These are phyloP conservation scores for Trichaptum fuscoviolaceum DNA, from an alignment of 768 basidiomycete genomes.

Conservation along the genomic window DNA sequence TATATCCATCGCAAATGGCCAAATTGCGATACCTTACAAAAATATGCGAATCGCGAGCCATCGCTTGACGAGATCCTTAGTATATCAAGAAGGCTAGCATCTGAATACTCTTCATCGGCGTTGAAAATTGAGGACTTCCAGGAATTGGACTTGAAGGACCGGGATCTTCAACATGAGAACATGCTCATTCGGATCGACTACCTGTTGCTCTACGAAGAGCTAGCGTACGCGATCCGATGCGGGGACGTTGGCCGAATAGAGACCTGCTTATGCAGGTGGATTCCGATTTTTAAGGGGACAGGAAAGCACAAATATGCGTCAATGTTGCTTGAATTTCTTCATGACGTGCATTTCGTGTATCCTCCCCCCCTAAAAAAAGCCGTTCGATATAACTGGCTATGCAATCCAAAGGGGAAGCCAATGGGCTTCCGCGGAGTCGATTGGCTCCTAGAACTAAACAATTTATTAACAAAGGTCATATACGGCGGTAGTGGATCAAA, in stretches of 20 bases:
- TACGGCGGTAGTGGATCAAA: conserved; percentile 31
- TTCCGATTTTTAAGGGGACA: conserved; percentile 22
- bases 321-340: conserved; percentile 21
- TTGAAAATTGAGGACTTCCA: conserved; percentile 5
- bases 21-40: conserved; percentile 18
- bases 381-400: conserved; percentile 19
- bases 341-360: conserved; percentile 19
- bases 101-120: conserved; percentile 15
- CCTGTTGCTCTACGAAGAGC: conserved; percentile 36
- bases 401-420: conserved; percentile 31
- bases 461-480: conserved; percentile 38
- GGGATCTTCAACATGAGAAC: conserved; percentile 33
- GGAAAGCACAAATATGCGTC: conserved; percentile 32
- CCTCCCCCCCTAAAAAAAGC: conserved; percentile 14
- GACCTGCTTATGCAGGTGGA: conserved; percentile 22
- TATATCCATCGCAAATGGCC: conserved; percentile 14
- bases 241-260: conserved; percentile 32
- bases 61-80: conserved; percentile 17
- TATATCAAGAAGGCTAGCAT: conserved; percentile 21
- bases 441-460: conserved; percentile 37
- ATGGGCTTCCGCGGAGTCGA: conserved; percentile 29
- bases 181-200: conserved; percentile 26
- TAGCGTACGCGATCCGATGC: conserved; percentile 27
- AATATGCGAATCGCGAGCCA: conserved; percentile 28
- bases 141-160: background rate